phyloP scores from a whole-genome alignment of 2,329 filamentous ascomycete genomes.

The Epichloe bromicola region DNA sequence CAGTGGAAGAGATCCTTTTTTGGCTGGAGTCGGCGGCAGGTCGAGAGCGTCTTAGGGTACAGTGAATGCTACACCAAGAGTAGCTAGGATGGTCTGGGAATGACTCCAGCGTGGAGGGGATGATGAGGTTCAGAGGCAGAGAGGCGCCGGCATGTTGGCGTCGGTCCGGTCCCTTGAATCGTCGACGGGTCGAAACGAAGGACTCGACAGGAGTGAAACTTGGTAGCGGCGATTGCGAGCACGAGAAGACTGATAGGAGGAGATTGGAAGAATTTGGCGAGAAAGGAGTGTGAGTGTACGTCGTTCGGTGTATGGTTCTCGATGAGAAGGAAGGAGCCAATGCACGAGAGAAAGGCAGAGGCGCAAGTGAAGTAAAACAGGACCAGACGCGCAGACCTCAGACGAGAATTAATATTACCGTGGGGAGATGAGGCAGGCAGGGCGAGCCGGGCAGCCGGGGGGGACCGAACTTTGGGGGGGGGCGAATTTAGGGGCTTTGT shows the following conservation, averaged over 20 bases:
- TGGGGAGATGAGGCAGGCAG: neutral
- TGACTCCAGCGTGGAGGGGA: neutral
- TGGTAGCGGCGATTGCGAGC: neutral
- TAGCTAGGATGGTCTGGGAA: neutral
- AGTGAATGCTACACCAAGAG: neutral
- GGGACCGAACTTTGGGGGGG: neutral
- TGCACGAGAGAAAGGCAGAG: neutral
- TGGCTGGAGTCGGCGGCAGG: neutral
- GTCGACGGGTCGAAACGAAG: neutral
- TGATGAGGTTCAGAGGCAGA: neutral
- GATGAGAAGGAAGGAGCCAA: neutral
- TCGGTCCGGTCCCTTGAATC: neutral
- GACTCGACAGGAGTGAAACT: neutral
- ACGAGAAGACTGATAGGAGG: neutral
- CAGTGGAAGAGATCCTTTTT: neutral
- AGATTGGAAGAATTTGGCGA: too few relatives aligned
- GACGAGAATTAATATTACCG: neutral
- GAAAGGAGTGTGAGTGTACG: neutral
- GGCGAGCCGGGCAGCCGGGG: neutral
- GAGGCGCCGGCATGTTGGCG: conserved; percentile 5
- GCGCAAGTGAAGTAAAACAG: neutral
- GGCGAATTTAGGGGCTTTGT: neutral
- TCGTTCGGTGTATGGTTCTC: neutral
- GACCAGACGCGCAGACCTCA: too few relatives aligned
- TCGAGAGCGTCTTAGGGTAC: neutral